Conservation (phyloP, 2,329 filamentous ascomycete genomes). For the Fusarium cyanostomum region DNA sequence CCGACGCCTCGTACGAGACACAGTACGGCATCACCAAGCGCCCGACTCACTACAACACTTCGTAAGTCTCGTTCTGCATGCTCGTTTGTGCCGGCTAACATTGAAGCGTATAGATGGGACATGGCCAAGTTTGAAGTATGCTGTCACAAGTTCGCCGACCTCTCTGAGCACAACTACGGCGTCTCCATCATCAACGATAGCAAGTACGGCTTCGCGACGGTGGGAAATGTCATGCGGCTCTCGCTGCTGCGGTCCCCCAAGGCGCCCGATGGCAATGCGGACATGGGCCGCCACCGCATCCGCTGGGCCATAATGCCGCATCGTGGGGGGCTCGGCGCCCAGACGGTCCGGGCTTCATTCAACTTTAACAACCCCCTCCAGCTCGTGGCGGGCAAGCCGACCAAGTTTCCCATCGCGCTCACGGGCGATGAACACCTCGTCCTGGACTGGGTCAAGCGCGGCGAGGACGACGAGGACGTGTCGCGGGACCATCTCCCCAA, state of each 20-base stretch:
- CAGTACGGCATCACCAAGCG: slow-evolving; percentile 89
- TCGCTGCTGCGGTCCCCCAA: slow-evolving; percentile 90
- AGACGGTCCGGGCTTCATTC: slow-evolving; percentile 83
- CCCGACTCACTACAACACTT: slow-evolving; percentile 96
- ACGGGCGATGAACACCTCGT: slow-evolving; percentile 69
- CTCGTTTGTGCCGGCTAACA: too few relatives aligned
- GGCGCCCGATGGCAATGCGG: slow-evolving; percentile 89
- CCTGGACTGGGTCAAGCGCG: slow-evolving; percentile 89
- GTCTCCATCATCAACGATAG: slow-evolving; percentile 93
- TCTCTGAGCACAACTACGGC: slow-evolving; percentile 87
- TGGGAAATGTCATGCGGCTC: slow-evolving; percentile 87
- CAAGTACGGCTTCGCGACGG: slow-evolving; percentile 94
- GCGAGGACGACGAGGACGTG: slow-evolving; percentile 86
- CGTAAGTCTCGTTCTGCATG: too few relatives aligned
- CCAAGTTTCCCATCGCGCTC: slow-evolving; percentile 73
- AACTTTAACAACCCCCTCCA: slow-evolving; percentile 87
- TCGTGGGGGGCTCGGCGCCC: slow-evolving; percentile 69
- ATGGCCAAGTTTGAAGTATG: slow-evolving; percentile 98
- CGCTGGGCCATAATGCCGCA: slow-evolving; percentile 93
- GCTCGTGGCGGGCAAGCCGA: slow-evolving; percentile 54
- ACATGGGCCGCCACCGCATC: slow-evolving; percentile 90
- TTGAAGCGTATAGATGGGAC: slow-evolving; percentile 87
- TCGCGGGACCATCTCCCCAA: too few relatives aligned
- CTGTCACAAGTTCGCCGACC: slow-evolving; percentile 91
- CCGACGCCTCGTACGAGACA: slow-evolving; percentile 92